phyloP scores from a whole-genome alignment of 306 rosid species.

The Medicago lupulina region DNA sequence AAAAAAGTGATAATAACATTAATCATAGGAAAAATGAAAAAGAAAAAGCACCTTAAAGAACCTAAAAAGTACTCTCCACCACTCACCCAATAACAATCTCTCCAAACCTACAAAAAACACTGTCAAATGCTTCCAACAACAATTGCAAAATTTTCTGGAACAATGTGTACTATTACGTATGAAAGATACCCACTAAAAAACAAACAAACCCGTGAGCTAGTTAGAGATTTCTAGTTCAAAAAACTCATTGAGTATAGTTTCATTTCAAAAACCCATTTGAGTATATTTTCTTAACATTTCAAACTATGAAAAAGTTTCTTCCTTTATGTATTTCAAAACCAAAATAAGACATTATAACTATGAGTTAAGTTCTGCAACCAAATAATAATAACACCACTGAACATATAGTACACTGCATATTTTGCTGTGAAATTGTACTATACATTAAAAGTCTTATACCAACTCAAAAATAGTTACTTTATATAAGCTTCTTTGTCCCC shows the following conservation, averaged over 20 bases:
- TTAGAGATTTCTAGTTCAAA: conserved; percentile 44
- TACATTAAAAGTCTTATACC: conserved; percentile 47
- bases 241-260: conserved; percentile 30
- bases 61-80: conserved; percentile 33
- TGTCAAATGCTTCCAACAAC: conserved; percentile 6
- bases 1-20: too few species aligned
- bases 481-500: conserved; percentile 54
- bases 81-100: conserved; percentile 40
- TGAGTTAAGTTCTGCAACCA: conserved; percentile 44
- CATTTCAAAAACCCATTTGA: conserved; percentile 29
- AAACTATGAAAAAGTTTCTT: background rate
- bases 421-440: conserved; percentile 30
- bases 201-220: conserved; percentile 58
- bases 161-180: conserved; percentile 64
- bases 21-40: conserved; percentile 41
- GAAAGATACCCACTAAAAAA: conserved; percentile 62
- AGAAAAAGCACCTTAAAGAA: background rate
- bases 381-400: conserved; percentile 14
- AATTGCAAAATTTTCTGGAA: conserved; percentile 60
- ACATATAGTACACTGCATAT: conserved; percentile 24
- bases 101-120: too few species aligned
- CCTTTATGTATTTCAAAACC: conserved; percentile 7
- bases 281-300: background rate
- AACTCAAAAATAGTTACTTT: conserved; percentile 51
- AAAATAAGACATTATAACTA: too few species aligned